These are phyloP conservation scores for Danielia reshetovae DNA, from an alignment of 805 yeast genomes.

Conservation along the genomic window DNA sequence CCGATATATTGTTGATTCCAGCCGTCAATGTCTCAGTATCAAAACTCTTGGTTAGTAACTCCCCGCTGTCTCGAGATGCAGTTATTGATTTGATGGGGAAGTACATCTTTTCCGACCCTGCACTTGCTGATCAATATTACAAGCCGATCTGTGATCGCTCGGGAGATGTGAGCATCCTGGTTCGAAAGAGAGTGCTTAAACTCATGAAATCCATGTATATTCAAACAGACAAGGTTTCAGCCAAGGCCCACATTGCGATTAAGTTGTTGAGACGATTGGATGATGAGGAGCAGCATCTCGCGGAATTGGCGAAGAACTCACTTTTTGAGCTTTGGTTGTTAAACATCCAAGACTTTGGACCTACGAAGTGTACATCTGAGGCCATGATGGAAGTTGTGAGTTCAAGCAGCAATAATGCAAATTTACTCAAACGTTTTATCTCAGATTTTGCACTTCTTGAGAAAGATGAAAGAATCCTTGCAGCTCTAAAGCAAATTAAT, in stretches of 20 bases:
- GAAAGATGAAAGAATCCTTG: background rate
- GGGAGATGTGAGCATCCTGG: conserved; percentile 59
- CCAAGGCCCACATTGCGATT: conserved; percentile 44
- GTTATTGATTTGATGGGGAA: conserved; percentile 62
- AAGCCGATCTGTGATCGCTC: conserved; percentile 45
- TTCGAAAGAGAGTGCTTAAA: conserved; percentile 59
- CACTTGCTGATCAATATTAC: conserved; percentile 46
- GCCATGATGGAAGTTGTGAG: conserved; percentile 37
- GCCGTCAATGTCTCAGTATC: conserved; percentile 51
- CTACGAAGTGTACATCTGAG: no score
- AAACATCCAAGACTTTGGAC: no score
- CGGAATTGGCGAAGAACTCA: conserved; percentile 36
- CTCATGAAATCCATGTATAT: conserved; percentile 47
- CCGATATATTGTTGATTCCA: conserved; percentile 45
- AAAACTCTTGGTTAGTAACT: conserved; percentile 50
- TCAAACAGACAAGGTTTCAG: conserved; percentile 21
- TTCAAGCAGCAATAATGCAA: background rate
- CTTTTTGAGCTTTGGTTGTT: conserved; percentile 27
- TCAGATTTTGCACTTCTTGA: conserved; percentile 25
- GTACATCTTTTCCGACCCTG: conserved; percentile 42
- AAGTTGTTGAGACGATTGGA: conserved; percentile 52
- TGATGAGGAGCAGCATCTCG: conserved; percentile 61
- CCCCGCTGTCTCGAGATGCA: conserved; percentile 74
- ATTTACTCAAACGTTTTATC: conserved; percentile 27
- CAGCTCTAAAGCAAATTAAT: background rate